Evolutionary conservation across 305 asterid species (phyloP).

Genomic region (Fraxinus paxiana): DNA sequence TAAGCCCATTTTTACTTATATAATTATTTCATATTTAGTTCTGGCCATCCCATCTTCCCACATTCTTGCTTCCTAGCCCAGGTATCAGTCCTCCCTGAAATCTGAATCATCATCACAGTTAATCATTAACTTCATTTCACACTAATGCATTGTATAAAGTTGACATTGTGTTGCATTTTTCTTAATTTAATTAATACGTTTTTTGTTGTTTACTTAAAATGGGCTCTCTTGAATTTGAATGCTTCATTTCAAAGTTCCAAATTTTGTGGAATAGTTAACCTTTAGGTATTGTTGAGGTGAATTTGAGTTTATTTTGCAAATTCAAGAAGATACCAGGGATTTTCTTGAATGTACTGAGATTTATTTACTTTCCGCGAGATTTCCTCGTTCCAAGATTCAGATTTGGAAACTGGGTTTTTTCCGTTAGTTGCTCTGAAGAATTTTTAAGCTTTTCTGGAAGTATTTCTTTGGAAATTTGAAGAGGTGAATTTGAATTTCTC

Average conservation of each 20-base stretch:
- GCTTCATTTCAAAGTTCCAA: conserved; percentile 28
- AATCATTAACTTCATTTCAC: conserved; percentile 31
- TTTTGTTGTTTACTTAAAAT: conserved; percentile 25
- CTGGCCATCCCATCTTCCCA: conserved; percentile 43
- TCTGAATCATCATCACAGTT: conserved; percentile 29
- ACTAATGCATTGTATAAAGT: conserved; percentile 37
- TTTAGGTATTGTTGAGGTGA: conserved; percentile 18
- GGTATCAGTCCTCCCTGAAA: conserved; percentile 31
- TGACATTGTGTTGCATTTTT: conserved; percentile 23
- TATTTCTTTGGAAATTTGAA: conserved; percentile 9
- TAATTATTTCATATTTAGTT: conserved; percentile 34
- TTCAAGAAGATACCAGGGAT: conserved; percentile 16
- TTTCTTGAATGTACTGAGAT: conserved; percentile 20
- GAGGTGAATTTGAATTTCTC: conserved; percentile 23
- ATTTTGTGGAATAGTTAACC: conserved; percentile 31
- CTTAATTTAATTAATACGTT: conserved; percentile 12
- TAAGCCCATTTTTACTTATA: neutral
- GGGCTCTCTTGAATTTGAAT: conserved; percentile 47
- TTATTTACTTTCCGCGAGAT: conserved; percentile 4
- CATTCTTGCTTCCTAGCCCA: conserved; percentile 40
- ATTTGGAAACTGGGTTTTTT: conserved; percentile 21
- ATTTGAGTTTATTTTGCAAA: conserved; percentile 22
- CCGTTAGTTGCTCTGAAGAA: neutral
- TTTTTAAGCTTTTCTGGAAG: conserved; percentile 5
- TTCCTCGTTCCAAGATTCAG: conserved; percentile 15